Conservation (phyloP, 78 protist species). For the Emiliania huxleyi region DNA sequence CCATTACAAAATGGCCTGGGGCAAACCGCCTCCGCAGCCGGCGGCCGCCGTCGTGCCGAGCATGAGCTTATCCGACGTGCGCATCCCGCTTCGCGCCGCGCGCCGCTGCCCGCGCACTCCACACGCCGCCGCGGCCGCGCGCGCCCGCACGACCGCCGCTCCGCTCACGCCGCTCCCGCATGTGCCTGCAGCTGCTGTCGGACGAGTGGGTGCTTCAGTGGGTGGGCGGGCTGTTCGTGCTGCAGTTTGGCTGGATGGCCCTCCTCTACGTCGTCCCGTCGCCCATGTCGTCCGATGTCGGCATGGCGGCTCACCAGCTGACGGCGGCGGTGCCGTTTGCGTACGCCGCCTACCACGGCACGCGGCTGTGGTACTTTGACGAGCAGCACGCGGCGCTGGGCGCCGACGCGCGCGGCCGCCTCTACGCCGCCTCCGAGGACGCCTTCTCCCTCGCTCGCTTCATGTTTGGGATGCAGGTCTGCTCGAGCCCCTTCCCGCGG, state of each 20-base stretch:
- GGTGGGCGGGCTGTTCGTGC: not conserved
- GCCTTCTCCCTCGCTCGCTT: not conserved
- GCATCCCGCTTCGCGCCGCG: too few relatives aligned
- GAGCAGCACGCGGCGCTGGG: not conserved
- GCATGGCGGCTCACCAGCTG: not conserved
- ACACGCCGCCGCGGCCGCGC: too few relatives aligned
- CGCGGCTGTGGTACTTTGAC: not conserved
- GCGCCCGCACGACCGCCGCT: too few relatives aligned
- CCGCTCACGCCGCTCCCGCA: too few relatives aligned
- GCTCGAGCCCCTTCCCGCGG: too few relatives aligned
- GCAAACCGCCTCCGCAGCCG: too few relatives aligned
- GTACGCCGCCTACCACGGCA: not conserved
- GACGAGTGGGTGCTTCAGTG: not conserved
- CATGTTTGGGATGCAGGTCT: not conserved
- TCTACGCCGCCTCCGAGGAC: not conserved
- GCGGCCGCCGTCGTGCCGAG: too few relatives aligned
- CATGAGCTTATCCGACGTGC: too few relatives aligned
- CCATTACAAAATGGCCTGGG: too few relatives aligned
- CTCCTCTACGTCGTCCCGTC: not conserved
- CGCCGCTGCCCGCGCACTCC: too few relatives aligned
- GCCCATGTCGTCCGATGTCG: not conserved
- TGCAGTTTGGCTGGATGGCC: not conserved
- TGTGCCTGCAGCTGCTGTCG: too few relatives aligned
- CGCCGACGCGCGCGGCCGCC: not conserved
- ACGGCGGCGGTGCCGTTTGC: not conserved